phyloP scores from a whole-genome alignment of 495 filamentous ascomycete species.

The Delitschia confertaspora region DNA sequence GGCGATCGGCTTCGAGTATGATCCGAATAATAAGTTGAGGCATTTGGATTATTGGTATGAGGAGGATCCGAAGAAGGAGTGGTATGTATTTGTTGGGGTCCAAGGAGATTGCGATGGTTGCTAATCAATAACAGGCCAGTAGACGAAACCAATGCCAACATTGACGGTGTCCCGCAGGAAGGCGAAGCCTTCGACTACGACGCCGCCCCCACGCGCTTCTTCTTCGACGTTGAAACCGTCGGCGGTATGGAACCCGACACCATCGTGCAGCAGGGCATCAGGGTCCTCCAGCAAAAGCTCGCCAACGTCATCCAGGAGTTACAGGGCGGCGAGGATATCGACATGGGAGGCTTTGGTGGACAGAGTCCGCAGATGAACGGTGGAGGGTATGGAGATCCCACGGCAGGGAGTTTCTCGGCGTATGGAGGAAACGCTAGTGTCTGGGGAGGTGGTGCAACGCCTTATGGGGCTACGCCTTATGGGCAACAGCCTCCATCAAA shows the following conservation, averaged over 20 bases:
- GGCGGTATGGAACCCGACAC: slow-evolving; percentile 79
- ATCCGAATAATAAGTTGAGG: slow-evolving; percentile 84
- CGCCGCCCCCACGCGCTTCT: slow-evolving; percentile 74
- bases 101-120: background rate
- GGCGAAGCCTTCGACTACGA: slow-evolving; percentile 85
- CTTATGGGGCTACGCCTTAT: slow-evolving; percentile 54
- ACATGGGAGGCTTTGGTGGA: slow-evolving; percentile 42
- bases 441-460: slow-evolving; percentile 62
- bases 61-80: slow-evolving; percentile 72
- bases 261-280: slow-evolving; percentile 82
- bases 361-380: slow-evolving; percentile 26
- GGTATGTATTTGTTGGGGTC: slow-evolving; percentile 60
- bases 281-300: slow-evolving; percentile 80
- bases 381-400: slow-evolving; percentile 28
- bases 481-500: too few relatives aligned
- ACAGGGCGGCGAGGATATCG: slow-evolving; percentile 38
- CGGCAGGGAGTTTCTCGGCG: slow-evolving; percentile 67
- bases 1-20: slow-evolving; percentile 95
- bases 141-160: slow-evolving; percentile 64
- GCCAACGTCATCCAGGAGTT: slow-evolving; percentile 74
- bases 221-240: slow-evolving; percentile 83
- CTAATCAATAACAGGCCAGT: slow-evolving; percentile 54
- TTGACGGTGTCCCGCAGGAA: slow-evolving; percentile 76
- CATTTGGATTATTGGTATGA: slow-evolving; percentile 95
- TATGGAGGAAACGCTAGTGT: slow-evolving; percentile 54